A percentile compares a stretch with the other conserved stretches of the same genome.
Conservation (phyloP, 768 basidiomycete genomes). For the Hysterangium stoloniferum region DNA sequence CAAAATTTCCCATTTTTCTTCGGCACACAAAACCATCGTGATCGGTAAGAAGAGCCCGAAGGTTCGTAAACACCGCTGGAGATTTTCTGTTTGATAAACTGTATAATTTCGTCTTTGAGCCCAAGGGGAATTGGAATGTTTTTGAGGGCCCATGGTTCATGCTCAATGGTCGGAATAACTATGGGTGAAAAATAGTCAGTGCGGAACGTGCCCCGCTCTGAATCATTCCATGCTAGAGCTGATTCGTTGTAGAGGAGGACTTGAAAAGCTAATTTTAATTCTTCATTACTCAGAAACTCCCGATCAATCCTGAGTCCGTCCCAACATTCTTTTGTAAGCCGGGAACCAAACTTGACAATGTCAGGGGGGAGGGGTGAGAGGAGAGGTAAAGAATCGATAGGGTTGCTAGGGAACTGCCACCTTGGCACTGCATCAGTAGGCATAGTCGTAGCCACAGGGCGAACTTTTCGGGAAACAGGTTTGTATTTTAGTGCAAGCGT, state of each 20-base stretch:
- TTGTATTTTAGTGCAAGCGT: conserved; percentile 19
- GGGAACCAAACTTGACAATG: conserved; percentile 8
- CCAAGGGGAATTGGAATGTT: conserved; percentile 28
- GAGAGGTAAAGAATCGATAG: conserved; percentile 5
- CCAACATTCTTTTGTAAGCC: conserved; percentile 16
- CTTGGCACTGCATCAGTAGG: conserved; percentile 16
- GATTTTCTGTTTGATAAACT: conserved; percentile 26
- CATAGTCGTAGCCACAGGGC: conserved; percentile 23
- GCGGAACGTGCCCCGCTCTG: conserved; percentile 13
- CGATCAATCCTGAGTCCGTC: conserved; percentile 12
- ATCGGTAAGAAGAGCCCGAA: conserved; percentile 28
- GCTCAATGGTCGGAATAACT: conserved; percentile 25
- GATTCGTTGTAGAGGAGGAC: conserved; percentile 19
- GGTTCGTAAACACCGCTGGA: conserved; percentile 30
- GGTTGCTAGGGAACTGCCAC: conserved; percentile 11
- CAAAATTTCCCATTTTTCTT: conserved; percentile 33
- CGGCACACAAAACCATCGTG: conserved; percentile 30
- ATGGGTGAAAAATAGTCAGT: conserved; percentile 30
- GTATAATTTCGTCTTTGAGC: conserved; percentile 22
- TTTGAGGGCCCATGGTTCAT: conserved; percentile 26
- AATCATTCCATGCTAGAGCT: conserved; percentile 12
- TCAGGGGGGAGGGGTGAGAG: conserved; percentile 13
- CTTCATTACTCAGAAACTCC: conserved; percentile 26
- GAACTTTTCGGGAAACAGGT: conserved; percentile 21
- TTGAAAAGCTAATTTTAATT: conserved; percentile 26